Base-by-base conservation (phyloP, 148 eudicot genomes). In the Fagopyrum homotropicum region DNA sequence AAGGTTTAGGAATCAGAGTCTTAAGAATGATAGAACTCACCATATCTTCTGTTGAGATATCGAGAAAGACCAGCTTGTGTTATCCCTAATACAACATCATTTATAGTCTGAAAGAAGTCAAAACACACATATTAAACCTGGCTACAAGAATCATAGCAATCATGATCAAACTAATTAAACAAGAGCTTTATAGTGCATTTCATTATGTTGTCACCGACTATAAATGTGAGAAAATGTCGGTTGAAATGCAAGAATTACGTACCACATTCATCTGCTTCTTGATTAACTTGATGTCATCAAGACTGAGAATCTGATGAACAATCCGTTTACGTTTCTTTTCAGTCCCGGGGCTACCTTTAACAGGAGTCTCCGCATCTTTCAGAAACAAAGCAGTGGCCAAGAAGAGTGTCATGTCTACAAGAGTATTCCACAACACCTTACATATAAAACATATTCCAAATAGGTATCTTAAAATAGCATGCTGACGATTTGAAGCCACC, bases 1-100 rank as follows among this genome's bases (percentile, higher is more conserved):
- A 7, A 55, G 26, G 66, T 14, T 26, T 60, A 22, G 66, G 19
- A 59, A 26, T 17, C 60, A 55, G 19, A 55, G 60, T 19, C 60
- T 16, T 55, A 19, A 6, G 66, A 14, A 35, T 16, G 49, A 69
- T 15, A n/a, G 49, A 40, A 80, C 85, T 81, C 4, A 92, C 97
- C 88, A 45, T 88, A 87, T 69, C 72, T 78, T 47, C 82, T 77
- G 77, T 78, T 82, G 47, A 90, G 83, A 73, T 92, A 90, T 10
- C 78, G 86, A 4, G 88, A 87, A 4, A 92, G 75, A 55, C 88
- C 97, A 26, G 95, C 95, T 60, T 83, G 87, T 19, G 90, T 88
- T 30, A 92, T 80, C 72, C 95, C 95, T 9, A 92, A 46, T 12
- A 85, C 22, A 54, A 90, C 95, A 77, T 90, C 95, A 55, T 90